A percentile compares a stretch with the other conserved stretches of the same genome.
phyloP scores from a whole-genome alignment of 2,329 filamentous ascomycete species.

The Aspergillus pseudoviridinutans region DNA sequence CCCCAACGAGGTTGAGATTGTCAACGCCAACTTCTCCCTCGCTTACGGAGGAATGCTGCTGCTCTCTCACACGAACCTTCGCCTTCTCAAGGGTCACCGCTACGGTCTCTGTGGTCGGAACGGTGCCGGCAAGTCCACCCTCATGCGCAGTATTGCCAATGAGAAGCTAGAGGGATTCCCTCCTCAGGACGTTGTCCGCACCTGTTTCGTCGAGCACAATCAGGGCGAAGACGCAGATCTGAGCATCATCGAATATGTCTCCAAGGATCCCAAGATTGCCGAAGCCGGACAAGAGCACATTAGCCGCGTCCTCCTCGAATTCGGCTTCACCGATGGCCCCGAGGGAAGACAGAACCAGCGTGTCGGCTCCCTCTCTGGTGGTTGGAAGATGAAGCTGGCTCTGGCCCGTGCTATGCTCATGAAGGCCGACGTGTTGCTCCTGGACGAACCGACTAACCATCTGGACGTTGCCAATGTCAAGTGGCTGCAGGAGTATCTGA shows the following conservation, averaged over 20 bases:
- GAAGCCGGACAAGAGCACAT: slow-evolving; percentile 77
- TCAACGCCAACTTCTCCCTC: slow-evolving; percentile 95
- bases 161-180: slow-evolving; percentile 98
- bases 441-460: slow-evolving; percentile 99
- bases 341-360: slow-evolving; percentile 84
- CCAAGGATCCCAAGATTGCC: slow-evolving; percentile 82
- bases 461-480: slow-evolving; percentile 93
- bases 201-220: slow-evolving; percentile 98
- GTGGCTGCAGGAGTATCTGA: slow-evolving; percentile 93
- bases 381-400: slow-evolving; percentile 99
- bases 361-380: slow-evolving; percentile 91
- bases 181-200: slow-evolving; percentile 83
- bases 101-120: slow-evolving; percentile 97
- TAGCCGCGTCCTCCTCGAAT: slow-evolving; percentile 76
- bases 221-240: slow-evolving; percentile 97
- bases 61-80: slow-evolving; percentile 90
- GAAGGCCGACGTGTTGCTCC: slow-evolving; percentile 89
- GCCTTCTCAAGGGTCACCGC: slow-evolving; percentile 90
- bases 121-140: slow-evolving; percentile 96
- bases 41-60: slow-evolving; percentile 97
- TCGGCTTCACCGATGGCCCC: slow-evolving; percentile 87
- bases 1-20: slow-evolving; percentile 89
- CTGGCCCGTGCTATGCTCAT: slow-evolving; percentile 94
- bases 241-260: slow-evolving; percentile 88
- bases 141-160: slow-evolving; percentile 93